phyloP scores from a whole-genome alignment of 257 asterid genomes.

The Nicotiana obtusifolia region DNA sequence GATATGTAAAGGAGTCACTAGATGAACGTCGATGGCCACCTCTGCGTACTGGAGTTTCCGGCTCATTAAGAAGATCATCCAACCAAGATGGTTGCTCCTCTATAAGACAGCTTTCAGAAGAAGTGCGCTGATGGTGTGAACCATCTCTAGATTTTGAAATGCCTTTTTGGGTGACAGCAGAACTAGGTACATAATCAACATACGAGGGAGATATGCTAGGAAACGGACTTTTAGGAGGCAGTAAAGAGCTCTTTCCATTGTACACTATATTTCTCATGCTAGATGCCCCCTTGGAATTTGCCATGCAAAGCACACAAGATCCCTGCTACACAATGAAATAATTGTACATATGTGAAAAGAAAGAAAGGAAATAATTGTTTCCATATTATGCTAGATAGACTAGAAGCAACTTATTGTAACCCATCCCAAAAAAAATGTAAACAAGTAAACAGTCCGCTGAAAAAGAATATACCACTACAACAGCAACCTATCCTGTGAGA shows the following conservation, averaged over 20 bases:
- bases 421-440: neutral
- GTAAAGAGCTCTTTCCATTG: slow-evolving; percentile 56
- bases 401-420: neutral
- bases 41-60: slow-evolving; percentile 42
- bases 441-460: neutral
- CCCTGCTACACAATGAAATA: slow-evolving; percentile 27
- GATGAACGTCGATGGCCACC: slow-evolving; percentile 48
- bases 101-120: slow-evolving; percentile 37
- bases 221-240: slow-evolving; percentile 91
- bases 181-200: slow-evolving; percentile 52
- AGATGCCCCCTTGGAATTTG: slow-evolving; percentile 73
- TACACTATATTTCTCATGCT: slow-evolving; percentile 56
- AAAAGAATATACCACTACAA: neutral
- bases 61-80: slow-evolving; percentile 49
- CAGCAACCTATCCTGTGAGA: neutral
- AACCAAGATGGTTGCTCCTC: slow-evolving; percentile 53
- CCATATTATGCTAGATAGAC: neutral
- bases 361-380: neutral
- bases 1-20: slow-evolving; percentile 44
- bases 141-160: slow-evolving; percentile 30
- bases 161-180: slow-evolving; percentile 43
- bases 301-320: slow-evolving; percentile 43
- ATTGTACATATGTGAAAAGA: neutral
- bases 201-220: slow-evolving; percentile 67
- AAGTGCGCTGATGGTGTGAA: slow-evolving; percentile 37